Percentiles rank a stretch among this genome's conserved stretches.
These are phyloP conservation scores for Ustilago xerochloae DNA, from an alignment of 1,284 basidiomycete species.

Conservation along the genomic window DNA sequence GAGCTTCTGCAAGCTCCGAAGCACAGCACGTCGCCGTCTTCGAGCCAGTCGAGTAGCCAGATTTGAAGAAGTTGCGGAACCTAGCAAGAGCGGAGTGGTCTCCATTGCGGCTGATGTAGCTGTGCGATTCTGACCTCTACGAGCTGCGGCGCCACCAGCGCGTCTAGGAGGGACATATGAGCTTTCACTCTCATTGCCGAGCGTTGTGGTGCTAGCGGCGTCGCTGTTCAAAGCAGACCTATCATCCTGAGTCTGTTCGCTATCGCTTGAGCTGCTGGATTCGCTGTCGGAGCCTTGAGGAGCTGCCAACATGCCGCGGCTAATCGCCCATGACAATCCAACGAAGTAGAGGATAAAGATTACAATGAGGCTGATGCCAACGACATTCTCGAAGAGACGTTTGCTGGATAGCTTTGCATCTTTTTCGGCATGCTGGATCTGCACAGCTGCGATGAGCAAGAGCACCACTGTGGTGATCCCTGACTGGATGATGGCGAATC, in stretches of 20 bases:
- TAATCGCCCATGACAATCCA: constrained; percentile 43
- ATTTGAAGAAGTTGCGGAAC: constrained; percentile 37
- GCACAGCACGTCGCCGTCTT: constrained; percentile 16
- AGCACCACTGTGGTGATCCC: constrained; percentile 35
- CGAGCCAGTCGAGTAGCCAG: constrained; percentile 21
- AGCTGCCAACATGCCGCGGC: constrained; percentile 40
- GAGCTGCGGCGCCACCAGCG: constrained; percentile 18
- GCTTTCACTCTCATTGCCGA: constrained; percentile 36
- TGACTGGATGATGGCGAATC: constrained; percentile 41
- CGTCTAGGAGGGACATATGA: constrained; percentile 29
- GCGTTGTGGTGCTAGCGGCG: constrained; percentile 25
- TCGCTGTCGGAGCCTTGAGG: constrained; percentile 31
- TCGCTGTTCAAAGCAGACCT: constrained; percentile 20
- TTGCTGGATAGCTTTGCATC: constrained; percentile 29
- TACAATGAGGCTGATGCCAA: constrained; percentile 33
- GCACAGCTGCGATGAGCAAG: constrained; percentile 24
- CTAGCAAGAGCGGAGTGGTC: constrained; percentile 34
- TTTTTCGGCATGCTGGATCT: constrained; percentile 36
- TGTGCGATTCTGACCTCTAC: constrained; percentile 26
- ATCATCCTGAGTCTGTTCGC: constrained; percentile 8
- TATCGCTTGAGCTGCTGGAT: constrained; percentile 14
- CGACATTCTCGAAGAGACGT: constrained; percentile 39
- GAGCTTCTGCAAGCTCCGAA: constrained; percentile 30
- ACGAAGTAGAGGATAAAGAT: constrained; percentile 44
- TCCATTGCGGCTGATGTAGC: constrained; percentile 41